A percentile compares a stretch with the other conserved stretches of the same genome.
phyloP scores from a whole-genome alignment of 768 basidiomycete genomes.

The Paxillus ammoniavirescens region DNA sequence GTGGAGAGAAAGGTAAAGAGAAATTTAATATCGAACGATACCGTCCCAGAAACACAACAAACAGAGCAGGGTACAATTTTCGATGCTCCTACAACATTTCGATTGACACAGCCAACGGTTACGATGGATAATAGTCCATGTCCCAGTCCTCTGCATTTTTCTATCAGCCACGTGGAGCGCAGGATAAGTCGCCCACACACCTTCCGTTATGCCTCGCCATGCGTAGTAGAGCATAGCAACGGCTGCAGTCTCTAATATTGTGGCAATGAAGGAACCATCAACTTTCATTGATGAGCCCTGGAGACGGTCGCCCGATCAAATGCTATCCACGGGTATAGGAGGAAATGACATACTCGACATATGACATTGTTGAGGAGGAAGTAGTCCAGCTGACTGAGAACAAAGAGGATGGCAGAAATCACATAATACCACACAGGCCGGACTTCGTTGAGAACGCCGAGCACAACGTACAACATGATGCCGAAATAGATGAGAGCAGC shows the following conservation, averaged over 20 bases:
- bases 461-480: constrained; percentile 80
- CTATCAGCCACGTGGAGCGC: constrained; percentile 1
- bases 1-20: not conserved
- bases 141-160: constrained; percentile 46
- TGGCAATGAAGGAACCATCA: constrained; percentile 87
- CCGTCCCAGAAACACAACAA: constrained; percentile 1
- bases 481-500: constrained; percentile 67
- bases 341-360: constrained; percentile 52
- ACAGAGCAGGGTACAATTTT: constrained; percentile 14
- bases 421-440: constrained; percentile 80
- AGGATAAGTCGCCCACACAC: constrained; percentile 36
- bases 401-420: constrained; percentile 71
- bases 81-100: not conserved
- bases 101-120: not conserved
- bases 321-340: not conserved
- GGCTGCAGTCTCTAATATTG: constrained; percentile 75
- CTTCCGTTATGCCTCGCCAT: constrained; percentile 92
- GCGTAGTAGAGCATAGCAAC: constrained; percentile 68
- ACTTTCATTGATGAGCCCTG: constrained; percentile 65
- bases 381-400: constrained; percentile 78
- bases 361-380: constrained; percentile 78
- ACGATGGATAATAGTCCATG: constrained; percentile 48
- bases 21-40: constrained; percentile 5
- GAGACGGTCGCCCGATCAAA: constrained; percentile 11
- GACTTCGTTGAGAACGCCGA: constrained; percentile 71